Evolutionary conservation across 805 yeast species (phyloP).

Genomic region (Myxozyma sirexii): DNA sequence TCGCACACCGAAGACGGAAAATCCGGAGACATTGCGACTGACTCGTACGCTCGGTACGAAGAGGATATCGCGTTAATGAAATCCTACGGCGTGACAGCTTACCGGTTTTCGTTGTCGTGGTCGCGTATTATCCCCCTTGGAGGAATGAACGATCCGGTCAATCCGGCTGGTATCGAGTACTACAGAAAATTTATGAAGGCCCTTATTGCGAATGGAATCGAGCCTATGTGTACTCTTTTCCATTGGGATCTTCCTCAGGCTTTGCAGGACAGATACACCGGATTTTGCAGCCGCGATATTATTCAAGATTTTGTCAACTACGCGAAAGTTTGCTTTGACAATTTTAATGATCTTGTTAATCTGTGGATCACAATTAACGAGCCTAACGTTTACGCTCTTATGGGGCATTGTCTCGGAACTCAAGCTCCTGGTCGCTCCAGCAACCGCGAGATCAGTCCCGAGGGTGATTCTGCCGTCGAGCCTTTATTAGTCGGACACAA

Average conservation of each 20-base stretch:
- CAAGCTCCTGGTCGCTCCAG: slow-evolving; percentile 29
- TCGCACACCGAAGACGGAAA: slow-evolving; percentile 25
- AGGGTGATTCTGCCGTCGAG: slow-evolving; percentile 35
- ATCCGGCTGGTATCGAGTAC: slow-evolving; percentile 41
- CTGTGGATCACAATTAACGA: slow-evolving; percentile 44
- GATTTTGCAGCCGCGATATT: slow-evolving; percentile 39
- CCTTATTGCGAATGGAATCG: slow-evolving; percentile 37
- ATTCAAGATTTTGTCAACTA: slow-evolving; percentile 44
- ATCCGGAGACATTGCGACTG: slow-evolving; percentile 40
- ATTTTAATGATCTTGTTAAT: slow-evolving; percentile 42
- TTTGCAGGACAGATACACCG: slow-evolving; percentile 38
- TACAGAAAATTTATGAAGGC: slow-evolving; percentile 42
- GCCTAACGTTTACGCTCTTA: slow-evolving; percentile 37
- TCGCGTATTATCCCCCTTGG: slow-evolving; percentile 44
- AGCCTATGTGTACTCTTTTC: slow-evolving; percentile 44
- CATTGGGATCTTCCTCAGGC: slow-evolving; percentile 45
- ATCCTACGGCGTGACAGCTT: slow-evolving; percentile 43
- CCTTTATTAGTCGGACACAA: slow-evolving; percentile 38
- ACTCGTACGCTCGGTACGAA: slow-evolving; percentile 44
- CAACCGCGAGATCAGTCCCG: slow-evolving; percentile 29
- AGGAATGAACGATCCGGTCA: slow-evolving; percentile 28
- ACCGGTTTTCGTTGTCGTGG: slow-evolving; percentile 46
- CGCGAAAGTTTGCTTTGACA: slow-evolving; percentile 42
- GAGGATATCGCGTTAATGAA: slow-evolving; percentile 44
- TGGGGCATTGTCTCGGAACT: slow-evolving; percentile 12